Evolutionary conservation across 768 basidiomycete genomes (phyloP).

Genomic region (Termitomyces sp.): DNA sequence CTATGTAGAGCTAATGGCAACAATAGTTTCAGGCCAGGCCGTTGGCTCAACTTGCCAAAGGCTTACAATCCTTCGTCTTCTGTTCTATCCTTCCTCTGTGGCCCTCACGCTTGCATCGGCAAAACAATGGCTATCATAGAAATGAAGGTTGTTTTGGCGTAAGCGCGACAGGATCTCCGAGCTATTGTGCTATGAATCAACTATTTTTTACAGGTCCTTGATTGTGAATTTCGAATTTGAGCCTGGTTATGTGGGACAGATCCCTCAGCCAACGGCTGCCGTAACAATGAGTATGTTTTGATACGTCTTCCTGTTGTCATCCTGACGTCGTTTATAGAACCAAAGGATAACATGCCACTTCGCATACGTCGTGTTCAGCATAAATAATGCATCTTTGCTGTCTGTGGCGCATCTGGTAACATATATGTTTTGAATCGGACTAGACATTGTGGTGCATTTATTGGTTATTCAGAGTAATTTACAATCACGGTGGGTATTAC

Average conservation of each 20-base stretch:
- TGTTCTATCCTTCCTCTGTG: slow-evolving; percentile 32
- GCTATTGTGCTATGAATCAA: neutral
- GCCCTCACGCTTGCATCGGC: slow-evolving; percentile 38
- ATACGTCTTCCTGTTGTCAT: neutral
- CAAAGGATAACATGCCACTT: slow-evolving; percentile 33
- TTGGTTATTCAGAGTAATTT: neutral
- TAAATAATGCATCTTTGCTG: neutral
- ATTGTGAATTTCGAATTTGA: slow-evolving; percentile 40
- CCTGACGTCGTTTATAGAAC: slow-evolving; percentile 19
- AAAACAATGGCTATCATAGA: slow-evolving; percentile 39
- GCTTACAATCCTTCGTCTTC: slow-evolving; percentile 28
- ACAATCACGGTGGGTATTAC: neutral
- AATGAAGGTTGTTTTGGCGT: slow-evolving; percentile 37
- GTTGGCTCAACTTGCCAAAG: slow-evolving; percentile 38
- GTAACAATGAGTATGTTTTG: slow-evolving; percentile 40
- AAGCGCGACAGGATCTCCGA: slow-evolving; percentile 1
- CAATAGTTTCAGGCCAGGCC: slow-evolving; percentile 36
- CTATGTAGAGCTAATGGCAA: neutral
- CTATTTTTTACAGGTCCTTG: slow-evolving; percentile 21
- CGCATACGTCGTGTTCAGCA: slow-evolving; percentile 14
- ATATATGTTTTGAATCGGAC: neutral
- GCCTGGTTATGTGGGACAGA: slow-evolving; percentile 33
- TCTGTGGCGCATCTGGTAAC: neutral
- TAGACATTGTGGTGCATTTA: neutral
- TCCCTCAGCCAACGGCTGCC: slow-evolving; percentile 34